These are phyloP conservation scores for Entomortierella lignicola DNA, from an alignment of 192 early-diverging fungal genomes.

Conservation along the genomic window DNA sequence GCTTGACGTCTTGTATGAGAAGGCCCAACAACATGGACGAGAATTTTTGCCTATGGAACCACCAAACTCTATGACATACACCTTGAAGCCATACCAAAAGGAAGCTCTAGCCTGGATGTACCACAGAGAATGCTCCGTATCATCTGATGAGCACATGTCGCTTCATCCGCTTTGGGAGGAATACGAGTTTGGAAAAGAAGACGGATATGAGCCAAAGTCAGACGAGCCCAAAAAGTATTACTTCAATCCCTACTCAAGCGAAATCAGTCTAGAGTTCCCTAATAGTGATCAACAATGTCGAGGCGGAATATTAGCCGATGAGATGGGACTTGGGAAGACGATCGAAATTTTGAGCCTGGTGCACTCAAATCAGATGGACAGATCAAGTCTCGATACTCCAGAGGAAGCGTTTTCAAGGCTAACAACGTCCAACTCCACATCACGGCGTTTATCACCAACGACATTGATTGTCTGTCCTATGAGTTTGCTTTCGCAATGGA, in stretches of 20 bases:
- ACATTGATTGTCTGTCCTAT: slow-evolving; percentile 67
- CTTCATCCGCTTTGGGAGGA: slow-evolving; percentile 69
- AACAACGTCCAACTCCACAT: slow-evolving; percentile 9
- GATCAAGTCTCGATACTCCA: slow-evolving; percentile 8
- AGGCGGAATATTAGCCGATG: slow-evolving; percentile 69
- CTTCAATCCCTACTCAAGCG: slow-evolving; percentile 61
- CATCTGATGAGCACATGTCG: slow-evolving; percentile 30
- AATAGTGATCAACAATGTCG: slow-evolving; percentile 56
- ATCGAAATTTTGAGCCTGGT: slow-evolving; percentile 69
- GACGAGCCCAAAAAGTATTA: slow-evolving; percentile 48
- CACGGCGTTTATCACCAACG: slow-evolving; percentile 48
- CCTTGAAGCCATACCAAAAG: slow-evolving; percentile 62
- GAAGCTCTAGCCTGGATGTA: slow-evolving; percentile 67
- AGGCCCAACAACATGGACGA: slow-evolving; percentile 63
- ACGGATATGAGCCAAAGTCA: slow-evolving; percentile 22
- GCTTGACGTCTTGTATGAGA: slow-evolving; percentile 65
- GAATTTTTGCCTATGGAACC: slow-evolving; percentile 59
- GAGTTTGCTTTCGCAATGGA: slow-evolving; percentile 65
- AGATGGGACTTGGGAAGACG: slow-evolving; percentile 71
- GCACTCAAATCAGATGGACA: slow-evolving; percentile 54
- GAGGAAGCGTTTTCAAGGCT: slow-evolving; percentile 25
- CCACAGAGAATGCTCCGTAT: slow-evolving; percentile 46
- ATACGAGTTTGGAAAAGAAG: slow-evolving; percentile 57
- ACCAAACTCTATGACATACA: slow-evolving; percentile 55
- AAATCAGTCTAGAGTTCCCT: slow-evolving; percentile 60